These are phyloP conservation scores for Gossypium longicalyx DNA, from an alignment of 345 rosid species.

Conservation along the genomic window DNA sequence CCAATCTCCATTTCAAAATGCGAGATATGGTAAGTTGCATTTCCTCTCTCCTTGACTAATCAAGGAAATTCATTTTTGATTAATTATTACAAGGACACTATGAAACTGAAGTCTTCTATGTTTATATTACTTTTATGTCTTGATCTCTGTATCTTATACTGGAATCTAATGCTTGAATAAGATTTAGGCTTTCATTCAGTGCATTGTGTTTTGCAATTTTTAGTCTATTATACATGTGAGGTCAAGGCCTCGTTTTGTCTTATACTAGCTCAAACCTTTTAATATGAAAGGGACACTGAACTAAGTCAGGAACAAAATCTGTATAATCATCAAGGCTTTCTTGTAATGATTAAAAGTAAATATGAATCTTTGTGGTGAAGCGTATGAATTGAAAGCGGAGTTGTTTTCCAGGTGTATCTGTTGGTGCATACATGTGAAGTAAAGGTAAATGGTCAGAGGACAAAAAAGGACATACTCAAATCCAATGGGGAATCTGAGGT, in stretches of 20 bases:
- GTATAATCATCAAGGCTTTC: neutral
- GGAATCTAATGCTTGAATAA: neutral
- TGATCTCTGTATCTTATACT: neutral
- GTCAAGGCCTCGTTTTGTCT: neutral
- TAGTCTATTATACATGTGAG: neutral
- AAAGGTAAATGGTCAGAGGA: conserved; percentile 28
- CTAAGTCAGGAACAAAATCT: neutral
- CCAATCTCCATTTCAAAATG: conserved; percentile 71
- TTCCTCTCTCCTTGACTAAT: neutral
- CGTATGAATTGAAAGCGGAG: conserved; percentile 3
- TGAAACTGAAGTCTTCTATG: neutral
- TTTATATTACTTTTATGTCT: neutral
- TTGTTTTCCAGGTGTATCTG: conserved; percentile 49
- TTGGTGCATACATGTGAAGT: conserved; percentile 52
- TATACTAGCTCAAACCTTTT: neutral
- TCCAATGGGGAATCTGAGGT: conserved; percentile 22
- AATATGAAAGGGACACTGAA: neutral
- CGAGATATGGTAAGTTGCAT: conserved; percentile 56
- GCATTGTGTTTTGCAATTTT: neutral
- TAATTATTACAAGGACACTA: neutral
- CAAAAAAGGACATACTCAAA: conserved; percentile 22
- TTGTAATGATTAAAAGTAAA: conserved; percentile 2
- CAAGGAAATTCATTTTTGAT: neutral
- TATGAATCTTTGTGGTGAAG: neutral
- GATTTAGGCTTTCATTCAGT: neutral